A percentile compares a stretch with the other conserved stretches of the same genome.
These are phyloP conservation scores for Gossypium ekmanianum DNA, from an alignment of 345 rosid species.

Conservation along the genomic window DNA sequence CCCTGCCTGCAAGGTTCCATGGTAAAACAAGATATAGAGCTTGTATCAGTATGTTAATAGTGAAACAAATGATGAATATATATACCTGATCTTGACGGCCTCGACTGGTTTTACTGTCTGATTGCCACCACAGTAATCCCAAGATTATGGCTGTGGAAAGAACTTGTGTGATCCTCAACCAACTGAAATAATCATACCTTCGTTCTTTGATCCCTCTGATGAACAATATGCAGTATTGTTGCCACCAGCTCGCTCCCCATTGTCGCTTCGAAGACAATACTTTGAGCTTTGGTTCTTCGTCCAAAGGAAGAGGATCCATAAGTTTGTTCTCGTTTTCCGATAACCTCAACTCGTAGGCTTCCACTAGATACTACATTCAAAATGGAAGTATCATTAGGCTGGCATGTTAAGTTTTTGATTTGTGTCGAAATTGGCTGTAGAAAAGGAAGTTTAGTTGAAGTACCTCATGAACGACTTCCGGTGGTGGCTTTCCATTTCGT, in stretches of 20 bases:
- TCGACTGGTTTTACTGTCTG: constrained; percentile 50
- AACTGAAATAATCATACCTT: constrained; percentile 87
- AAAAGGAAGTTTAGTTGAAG: constrained; percentile 7
- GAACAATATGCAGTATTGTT: constrained; percentile 69
- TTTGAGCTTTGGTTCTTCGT: constrained; percentile 61
- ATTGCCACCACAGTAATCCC: constrained; percentile 96
- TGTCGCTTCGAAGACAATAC: constrained; percentile 50
- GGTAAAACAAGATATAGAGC: too few relatives aligned
- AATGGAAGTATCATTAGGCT: constrained; percentile 9
- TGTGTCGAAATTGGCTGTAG: neutral
- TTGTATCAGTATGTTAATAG: neutral
- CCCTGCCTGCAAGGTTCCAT: constrained; percentile 58
- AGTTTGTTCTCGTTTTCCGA: constrained; percentile 78
- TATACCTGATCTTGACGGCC: constrained; percentile 88
- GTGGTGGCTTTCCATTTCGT: constrained; percentile 68
- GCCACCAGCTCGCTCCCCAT: constrained; percentile 95
- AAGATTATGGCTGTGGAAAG: constrained; percentile 77
- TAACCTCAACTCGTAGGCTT: constrained; percentile 70
- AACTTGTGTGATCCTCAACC: constrained; percentile 93
- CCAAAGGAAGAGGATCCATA: constrained; percentile 58
- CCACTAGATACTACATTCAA: constrained; percentile 67
- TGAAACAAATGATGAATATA: neutral
- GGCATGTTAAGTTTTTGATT: constrained; percentile 9
- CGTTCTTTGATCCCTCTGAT: constrained; percentile 88
- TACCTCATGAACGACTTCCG: constrained; percentile 67